These are phyloP conservation scores for Rhizophagus sp. DNA, from an alignment of 192 early-diverging fungal species.

Conservation along the genomic window DNA sequence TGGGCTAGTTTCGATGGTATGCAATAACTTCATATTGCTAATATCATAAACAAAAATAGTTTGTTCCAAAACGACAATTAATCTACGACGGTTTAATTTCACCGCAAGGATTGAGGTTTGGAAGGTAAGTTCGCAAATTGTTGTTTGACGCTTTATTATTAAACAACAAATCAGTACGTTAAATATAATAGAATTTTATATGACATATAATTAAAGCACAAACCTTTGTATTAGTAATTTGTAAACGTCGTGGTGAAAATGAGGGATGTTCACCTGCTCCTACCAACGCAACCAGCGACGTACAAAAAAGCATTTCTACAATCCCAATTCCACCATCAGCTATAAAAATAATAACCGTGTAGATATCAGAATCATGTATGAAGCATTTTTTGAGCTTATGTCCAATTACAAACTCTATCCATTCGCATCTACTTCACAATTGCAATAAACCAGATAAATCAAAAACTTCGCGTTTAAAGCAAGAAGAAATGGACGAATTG, in stretches of 20 bases:
- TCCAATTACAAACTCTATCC: background rate
- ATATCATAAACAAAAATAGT: slow-evolving; percentile 98
- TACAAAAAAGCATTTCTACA: slow-evolving; percentile 97
- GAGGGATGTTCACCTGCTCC: slow-evolving; percentile 89
- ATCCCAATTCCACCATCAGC: slow-evolving; percentile 89
- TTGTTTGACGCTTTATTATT: slow-evolving; percentile 76
- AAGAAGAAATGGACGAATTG: background rate
- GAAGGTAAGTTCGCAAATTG: slow-evolving; percentile 97
- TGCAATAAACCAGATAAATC: background rate
- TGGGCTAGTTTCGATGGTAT: slow-evolving; percentile 93
- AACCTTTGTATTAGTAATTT: slow-evolving; percentile 98
- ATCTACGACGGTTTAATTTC: slow-evolving; percentile 91
- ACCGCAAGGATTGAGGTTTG: slow-evolving; percentile 90
- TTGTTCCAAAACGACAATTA: slow-evolving; percentile 94
- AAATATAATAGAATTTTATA: background rate
- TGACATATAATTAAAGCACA: background rate
- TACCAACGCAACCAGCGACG: slow-evolving; percentile 94
- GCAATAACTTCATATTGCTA: slow-evolving; percentile 96
- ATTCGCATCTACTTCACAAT: background rate
- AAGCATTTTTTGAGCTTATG: background rate
- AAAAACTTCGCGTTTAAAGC: background rate
- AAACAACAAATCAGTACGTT: background rate
- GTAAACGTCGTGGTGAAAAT: slow-evolving; percentile 85
- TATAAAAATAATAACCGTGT: slow-evolving; percentile 32
- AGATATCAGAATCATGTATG: background rate